Evolutionary conservation across 2,329 filamentous ascomycete genomes (phyloP).

Genomic region (Curvularia verruculosa): DNA sequence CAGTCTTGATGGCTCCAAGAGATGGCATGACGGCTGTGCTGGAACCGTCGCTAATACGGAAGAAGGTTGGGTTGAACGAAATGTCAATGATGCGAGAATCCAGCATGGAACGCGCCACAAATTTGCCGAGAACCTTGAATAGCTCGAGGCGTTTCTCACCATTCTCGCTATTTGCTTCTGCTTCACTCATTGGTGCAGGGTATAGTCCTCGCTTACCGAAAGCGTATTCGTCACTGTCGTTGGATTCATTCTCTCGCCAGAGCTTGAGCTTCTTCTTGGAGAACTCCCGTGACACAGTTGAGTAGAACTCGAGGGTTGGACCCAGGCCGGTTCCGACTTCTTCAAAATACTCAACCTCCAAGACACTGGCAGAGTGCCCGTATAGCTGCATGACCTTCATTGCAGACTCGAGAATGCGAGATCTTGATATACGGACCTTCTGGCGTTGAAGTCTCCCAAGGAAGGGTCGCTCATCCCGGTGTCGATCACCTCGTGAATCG

Average conservation of each 20-base stretch:
- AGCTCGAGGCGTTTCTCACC: slow-evolving; percentile 87
- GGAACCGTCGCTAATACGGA: slow-evolving; percentile 79
- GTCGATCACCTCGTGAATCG: slow-evolving; percentile 79
- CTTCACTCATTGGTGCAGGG: slow-evolving; percentile 84
- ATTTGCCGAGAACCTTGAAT: slow-evolving; percentile 94
- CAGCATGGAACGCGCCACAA: slow-evolving; percentile 96
- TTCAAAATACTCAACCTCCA: slow-evolving; percentile 98
- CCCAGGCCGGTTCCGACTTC: slow-evolving; percentile 96
- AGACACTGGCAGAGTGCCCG: slow-evolving; percentile 90
- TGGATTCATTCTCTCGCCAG: slow-evolving; percentile 88
- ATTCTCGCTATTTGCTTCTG: slow-evolving; percentile 73
- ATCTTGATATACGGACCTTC: slow-evolving; percentile 95
- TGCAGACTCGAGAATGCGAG: slow-evolving; percentile 94
- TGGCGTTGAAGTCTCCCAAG: slow-evolving; percentile 90
- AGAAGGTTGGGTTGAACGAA: slow-evolving; percentile 96
- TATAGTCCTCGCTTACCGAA: slow-evolving; percentile 86
- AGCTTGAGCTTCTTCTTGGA: slow-evolving; percentile 96
- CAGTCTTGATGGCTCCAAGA: slow-evolving; percentile 84
- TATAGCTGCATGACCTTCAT: slow-evolving; percentile 99
- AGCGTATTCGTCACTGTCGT: slow-evolving; percentile 77
- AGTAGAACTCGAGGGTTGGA: slow-evolving; percentile 96
- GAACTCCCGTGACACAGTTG: slow-evolving; percentile 95
- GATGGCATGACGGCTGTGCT: slow-evolving; percentile 75
- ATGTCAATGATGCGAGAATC: slow-evolving; percentile 98
- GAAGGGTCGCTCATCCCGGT: slow-evolving; percentile 87